These are phyloP conservation scores for Xerocomellus chrysenteron DNA, from an alignment of 768 basidiomycete species.

Conservation along the genomic window DNA sequence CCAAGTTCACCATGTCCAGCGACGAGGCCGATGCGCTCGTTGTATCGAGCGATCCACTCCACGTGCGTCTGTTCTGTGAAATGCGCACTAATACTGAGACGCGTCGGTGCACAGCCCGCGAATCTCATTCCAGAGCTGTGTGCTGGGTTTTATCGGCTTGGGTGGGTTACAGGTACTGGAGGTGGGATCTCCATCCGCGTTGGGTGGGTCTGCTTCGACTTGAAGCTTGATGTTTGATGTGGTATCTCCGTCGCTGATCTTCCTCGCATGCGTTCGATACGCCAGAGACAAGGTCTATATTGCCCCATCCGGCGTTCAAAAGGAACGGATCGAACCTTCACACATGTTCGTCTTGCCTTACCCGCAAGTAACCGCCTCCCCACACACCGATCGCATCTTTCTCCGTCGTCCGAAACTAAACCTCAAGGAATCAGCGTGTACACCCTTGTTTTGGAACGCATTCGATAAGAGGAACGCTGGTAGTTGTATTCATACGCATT, in stretches of 20 bases:
- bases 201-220: slow-evolving; percentile 44
- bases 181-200: slow-evolving; percentile 74
- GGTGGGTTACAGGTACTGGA: slow-evolving; percentile 93
- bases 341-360: slow-evolving; percentile 89
- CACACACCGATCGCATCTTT: slow-evolving; percentile 70
- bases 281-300: slow-evolving; percentile 76
- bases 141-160: slow-evolving; percentile 77
- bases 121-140: slow-evolving; percentile 89
- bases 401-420: slow-evolving; percentile 68
- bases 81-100: not conserved
- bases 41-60: slow-evolving; percentile 57
- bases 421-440: slow-evolving; percentile 85
- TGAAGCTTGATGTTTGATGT: not conserved
- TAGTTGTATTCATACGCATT: slow-evolving; percentile 90
- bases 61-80: slow-evolving; percentile 41
- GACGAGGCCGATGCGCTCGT: slow-evolving; percentile 49
- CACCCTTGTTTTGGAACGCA: slow-evolving; percentile 91
- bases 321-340: slow-evolving; percentile 78
- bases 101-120: slow-evolving; percentile 59
- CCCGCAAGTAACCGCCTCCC: slow-evolving; percentile 57
- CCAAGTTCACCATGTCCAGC: slow-evolving; percentile 16
- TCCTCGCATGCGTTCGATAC: not conserved
- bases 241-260: not conserved
- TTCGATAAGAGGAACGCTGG: slow-evolving; percentile 77
- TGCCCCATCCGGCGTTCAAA: slow-evolving; percentile 88